Conservation (phyloP, 1,139 yeast genomes). For the Saccharomyces hybrid region DNA sequence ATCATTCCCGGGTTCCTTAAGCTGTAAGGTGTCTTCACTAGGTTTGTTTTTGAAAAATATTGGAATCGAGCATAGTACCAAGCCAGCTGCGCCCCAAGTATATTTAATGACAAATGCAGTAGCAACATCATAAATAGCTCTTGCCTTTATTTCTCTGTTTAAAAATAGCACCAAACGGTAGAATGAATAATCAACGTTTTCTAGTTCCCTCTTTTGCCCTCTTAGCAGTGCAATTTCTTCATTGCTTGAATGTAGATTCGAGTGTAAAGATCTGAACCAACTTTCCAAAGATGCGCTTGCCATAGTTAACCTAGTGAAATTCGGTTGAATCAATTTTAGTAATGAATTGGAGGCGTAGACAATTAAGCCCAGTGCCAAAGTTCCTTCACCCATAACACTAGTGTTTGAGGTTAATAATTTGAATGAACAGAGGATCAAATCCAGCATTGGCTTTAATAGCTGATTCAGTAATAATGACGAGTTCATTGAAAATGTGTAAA, state of each 20-base stretch:
- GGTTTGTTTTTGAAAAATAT: conserved; percentile 52
- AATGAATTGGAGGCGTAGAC: conserved; percentile 76
- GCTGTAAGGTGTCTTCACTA: conserved; percentile 39
- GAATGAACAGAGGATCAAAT: conserved; percentile 73
- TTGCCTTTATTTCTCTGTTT: conserved; percentile 68
- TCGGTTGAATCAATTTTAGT: conserved; percentile 75
- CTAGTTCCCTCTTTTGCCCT: conserved; percentile 76
- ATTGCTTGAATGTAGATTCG: conserved; percentile 66
- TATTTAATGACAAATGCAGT: conserved; percentile 84
- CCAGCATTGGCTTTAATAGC: conserved; percentile 75
- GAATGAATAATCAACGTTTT: conserved; percentile 69
- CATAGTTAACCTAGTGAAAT: conserved; percentile 76
- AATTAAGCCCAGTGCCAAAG: conserved; percentile 68
- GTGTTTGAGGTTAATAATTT: conserved; percentile 56
- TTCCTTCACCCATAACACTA: conserved; percentile 75
- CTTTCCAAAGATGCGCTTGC: conserved; percentile 80
- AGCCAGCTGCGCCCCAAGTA: conserved; percentile 93
- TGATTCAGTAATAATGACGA: conserved; percentile 79
- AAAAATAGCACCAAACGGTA: conserved; percentile 75
- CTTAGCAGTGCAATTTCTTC: conserved; percentile 85
- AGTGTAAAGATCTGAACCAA: conserved; percentile 72
- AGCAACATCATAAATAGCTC: conserved; percentile 68
- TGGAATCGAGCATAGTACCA: conserved; percentile 81
- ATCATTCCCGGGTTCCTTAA: conserved; percentile 43
- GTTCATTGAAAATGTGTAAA: conserved; percentile 64